Evolutionary conservation across 768 basidiomycete species (phyloP).

Genomic region (Boletus subparvulus): DNA sequence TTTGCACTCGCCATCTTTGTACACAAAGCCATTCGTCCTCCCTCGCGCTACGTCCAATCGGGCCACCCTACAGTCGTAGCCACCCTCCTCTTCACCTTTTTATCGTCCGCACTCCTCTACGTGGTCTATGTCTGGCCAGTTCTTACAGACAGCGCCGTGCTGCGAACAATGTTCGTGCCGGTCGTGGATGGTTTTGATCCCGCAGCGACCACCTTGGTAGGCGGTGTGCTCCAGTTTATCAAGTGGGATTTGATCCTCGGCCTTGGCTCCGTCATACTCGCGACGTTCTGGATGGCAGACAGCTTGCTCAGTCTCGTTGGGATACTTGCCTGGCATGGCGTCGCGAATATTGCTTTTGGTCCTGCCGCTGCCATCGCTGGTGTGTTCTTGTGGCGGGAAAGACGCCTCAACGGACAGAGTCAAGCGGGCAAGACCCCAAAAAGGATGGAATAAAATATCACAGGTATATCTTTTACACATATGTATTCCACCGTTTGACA

Average conservation of each 20-base stretch:
- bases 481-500: no score
- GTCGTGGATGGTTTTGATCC: not conserved
- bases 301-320: slow-evolving; percentile 30
- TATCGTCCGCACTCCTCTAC: slow-evolving; percentile 28
- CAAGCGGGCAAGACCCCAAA: not conserved
- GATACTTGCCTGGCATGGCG: slow-evolving; percentile 43
- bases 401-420: slow-evolving; percentile 22
- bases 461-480: not conserved
- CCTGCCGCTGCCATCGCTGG: slow-evolving; percentile 53
- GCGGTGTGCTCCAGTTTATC: slow-evolving; percentile 39
- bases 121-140: slow-evolving; percentile 23
- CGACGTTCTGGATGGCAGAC: slow-evolving; percentile 49
- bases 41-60: slow-evolving; percentile 14
- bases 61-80: slow-evolving; percentile 23
- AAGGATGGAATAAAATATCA: not conserved
- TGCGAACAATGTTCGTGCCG: slow-evolving; percentile 18
- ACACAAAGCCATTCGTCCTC: slow-evolving; percentile 41
- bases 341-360: slow-evolving; percentile 44
- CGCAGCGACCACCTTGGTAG: not conserved
- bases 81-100: slow-evolving; percentile 15
- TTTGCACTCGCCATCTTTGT: slow-evolving; percentile 40
- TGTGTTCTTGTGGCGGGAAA: slow-evolving; percentile 51
- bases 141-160: not conserved
- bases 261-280: slow-evolving; percentile 40
- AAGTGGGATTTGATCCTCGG: slow-evolving; percentile 52